Base-by-base conservation (phyloP, 805 yeast genomes). In the Ogataea kodamae region DNA sequence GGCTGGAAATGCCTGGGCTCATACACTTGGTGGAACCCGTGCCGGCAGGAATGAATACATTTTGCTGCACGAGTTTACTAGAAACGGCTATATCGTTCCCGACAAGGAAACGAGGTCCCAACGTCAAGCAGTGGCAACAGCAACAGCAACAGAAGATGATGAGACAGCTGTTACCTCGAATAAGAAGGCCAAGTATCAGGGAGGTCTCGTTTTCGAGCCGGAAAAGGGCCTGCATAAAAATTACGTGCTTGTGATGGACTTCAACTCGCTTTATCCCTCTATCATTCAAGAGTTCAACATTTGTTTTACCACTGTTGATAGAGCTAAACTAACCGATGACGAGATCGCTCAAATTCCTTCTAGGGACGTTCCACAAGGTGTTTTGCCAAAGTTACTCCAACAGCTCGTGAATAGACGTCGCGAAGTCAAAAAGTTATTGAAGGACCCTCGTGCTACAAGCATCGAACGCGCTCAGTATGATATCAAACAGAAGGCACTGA, bases 1-100 rank as follows among this genome's bases (percentile, higher is more conserved):
- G 42, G 97, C 97, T 1, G 98, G 98, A 49, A 92, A 92, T 57
- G 90, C 96, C 0, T 92, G 98, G 98, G 74, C 94, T 2, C 88
- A 86, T 43, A 92, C 98, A 1, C 67, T 92, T 31, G 80, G 87
- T 32, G 98, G 98, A 61, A 87, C 97, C 0, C 74, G 98, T 50
- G 94, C 96, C 7, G 97, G 95, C 49, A 75, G 98, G 64, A 90
- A 90, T 61, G 97, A 92, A 59, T 92, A 66, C 55, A 85, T 92
- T 70, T 67, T 92, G 59, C 64, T 92, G 35, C 98, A 92, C 58
- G 97, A 92, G 62, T 92, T 92, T 59, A 70, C 79, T 7, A 75
- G 80, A 50, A 76, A 80, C 50, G 81, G 81, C 8, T 90, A 70
- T 52, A 77, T 92, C 47, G 85, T 88, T 3, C 98, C 98, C 1